Percentiles rank a stretch among this genome's conserved stretches.
Conservation (phyloP, 2,329 filamentous ascomycete species). For the Fusarium nygamai region DNA sequence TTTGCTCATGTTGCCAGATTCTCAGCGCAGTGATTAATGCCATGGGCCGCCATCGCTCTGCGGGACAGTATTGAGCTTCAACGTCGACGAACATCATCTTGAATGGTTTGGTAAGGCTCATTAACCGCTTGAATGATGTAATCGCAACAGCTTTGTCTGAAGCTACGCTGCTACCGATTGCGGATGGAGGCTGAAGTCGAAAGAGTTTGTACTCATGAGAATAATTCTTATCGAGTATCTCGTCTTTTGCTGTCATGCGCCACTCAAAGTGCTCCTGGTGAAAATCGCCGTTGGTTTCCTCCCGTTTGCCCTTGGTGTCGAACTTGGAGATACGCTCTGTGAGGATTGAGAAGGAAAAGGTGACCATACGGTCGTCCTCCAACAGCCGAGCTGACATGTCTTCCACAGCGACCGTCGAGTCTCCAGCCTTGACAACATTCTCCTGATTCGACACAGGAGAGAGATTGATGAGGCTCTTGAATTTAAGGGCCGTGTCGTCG, state of each 20-base stretch:
- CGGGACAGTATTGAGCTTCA: neutral
- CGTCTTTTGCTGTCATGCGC: neutral
- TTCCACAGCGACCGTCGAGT: neutral
- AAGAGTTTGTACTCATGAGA: neutral
- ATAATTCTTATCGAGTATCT: neutral
- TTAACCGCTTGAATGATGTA: neutral
- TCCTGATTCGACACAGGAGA: neutral
- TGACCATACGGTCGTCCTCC: neutral
- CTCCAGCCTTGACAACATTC: neutral
- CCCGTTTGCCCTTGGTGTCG: neutral
- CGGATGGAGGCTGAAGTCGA: neutral
- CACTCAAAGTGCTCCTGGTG: neutral
- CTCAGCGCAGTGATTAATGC: neutral
- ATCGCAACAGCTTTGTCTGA: neutral
- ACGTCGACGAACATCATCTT: neutral
- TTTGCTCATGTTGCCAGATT: neutral
- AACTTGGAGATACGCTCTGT: neutral
- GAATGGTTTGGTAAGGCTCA: neutral
- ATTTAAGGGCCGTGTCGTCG: neutral
- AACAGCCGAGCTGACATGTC: neutral
- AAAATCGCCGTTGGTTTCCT: neutral
- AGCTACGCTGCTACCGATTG: neutral
- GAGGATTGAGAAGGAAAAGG: neutral
- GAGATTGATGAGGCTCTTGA: neutral
- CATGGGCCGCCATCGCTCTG: neutral